Percentiles rank a stretch among this genome's conserved stretches.
Evolutionary conservation across 305 asterid species (phyloP).

Genomic region (Solanum aculeatissimum): DNA sequence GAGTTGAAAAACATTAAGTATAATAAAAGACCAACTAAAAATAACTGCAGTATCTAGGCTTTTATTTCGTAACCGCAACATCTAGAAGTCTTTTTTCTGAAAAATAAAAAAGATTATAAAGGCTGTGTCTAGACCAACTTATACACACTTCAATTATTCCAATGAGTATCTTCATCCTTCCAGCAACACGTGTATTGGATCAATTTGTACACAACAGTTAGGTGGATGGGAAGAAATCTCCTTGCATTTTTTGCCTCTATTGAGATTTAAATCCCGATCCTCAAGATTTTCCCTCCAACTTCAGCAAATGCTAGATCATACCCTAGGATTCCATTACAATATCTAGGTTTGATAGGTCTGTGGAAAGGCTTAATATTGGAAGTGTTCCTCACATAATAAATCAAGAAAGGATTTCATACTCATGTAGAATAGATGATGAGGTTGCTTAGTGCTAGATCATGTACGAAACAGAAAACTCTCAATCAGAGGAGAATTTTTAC

Average conservation of each 20-base stretch:
- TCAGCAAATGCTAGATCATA: neutral
- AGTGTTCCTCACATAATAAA: neutral
- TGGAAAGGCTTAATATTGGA: neutral
- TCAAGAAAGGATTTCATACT: neutral
- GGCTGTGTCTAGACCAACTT: neutral
- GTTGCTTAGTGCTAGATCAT: neutral
- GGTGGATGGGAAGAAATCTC: neutral
- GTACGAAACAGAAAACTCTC: neutral
- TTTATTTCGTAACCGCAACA: neutral
- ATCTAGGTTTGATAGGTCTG: neutral
- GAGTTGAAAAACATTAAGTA: neutral
- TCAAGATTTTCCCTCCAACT: neutral
- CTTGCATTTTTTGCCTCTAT: neutral
- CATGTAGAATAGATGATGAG: neutral
- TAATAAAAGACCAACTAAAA: neutral
- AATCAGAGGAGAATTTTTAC: neutral
- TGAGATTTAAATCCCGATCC: neutral
- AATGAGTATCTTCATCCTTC: neutral
- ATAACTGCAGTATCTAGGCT: neutral
- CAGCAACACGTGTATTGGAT: neutral
- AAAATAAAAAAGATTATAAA: neutral
- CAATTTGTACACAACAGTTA: neutral
- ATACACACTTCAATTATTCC: neutral
- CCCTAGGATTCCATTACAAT: neutral
- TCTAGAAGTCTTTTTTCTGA: neutral